A percentile compares a stretch with the other conserved stretches of the same genome.
phyloP scores from a whole-genome alignment of 441 rosid genomes.

The Melastoma candidum region DNA sequence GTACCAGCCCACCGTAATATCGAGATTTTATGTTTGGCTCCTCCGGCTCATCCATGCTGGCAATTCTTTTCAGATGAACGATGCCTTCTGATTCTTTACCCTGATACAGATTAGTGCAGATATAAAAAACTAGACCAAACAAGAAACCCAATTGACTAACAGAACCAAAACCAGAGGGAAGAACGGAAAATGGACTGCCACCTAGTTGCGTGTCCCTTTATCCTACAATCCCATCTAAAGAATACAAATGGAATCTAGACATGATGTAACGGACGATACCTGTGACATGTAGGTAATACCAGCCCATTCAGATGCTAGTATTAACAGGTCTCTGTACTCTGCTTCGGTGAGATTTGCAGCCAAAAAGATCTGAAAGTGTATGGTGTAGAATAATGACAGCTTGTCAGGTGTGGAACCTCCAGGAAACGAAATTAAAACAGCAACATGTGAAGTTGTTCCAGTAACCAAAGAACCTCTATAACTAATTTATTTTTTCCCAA shows the following conservation, averaged over 20 bases:
- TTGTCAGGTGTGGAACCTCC: no score
- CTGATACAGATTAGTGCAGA: slow-evolving; percentile 22
- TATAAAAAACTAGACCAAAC: slow-evolving; percentile 7
- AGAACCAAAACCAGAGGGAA: no score
- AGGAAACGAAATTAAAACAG: no score
- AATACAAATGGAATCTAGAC: no score
- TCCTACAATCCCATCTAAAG: no score
- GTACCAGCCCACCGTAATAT: slow-evolving; percentile 59
- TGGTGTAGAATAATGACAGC: no score
- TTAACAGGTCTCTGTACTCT: slow-evolving; percentile 48
- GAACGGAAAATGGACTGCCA: no score
- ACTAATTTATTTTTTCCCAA: no score
- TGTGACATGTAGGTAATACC: slow-evolving; percentile 54
- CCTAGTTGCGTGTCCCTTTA: no score
- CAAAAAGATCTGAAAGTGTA: slow-evolving; percentile 37
- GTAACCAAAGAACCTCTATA: no score
- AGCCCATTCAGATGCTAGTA: slow-evolving; percentile 75
- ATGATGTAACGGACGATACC: slow-evolving; percentile 26
- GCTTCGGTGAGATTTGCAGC: slow-evolving; percentile 29
- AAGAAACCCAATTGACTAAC: no score
- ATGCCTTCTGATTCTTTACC: slow-evolving; percentile 61
- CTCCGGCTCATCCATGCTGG: slow-evolving; percentile 52
- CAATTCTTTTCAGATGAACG: slow-evolving; percentile 64
- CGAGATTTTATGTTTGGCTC: slow-evolving; percentile 62
- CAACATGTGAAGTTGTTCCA: no score